phyloP scores from a whole-genome alignment of 352 stramenopile species.

The Phytophthora gonapodyides region DNA sequence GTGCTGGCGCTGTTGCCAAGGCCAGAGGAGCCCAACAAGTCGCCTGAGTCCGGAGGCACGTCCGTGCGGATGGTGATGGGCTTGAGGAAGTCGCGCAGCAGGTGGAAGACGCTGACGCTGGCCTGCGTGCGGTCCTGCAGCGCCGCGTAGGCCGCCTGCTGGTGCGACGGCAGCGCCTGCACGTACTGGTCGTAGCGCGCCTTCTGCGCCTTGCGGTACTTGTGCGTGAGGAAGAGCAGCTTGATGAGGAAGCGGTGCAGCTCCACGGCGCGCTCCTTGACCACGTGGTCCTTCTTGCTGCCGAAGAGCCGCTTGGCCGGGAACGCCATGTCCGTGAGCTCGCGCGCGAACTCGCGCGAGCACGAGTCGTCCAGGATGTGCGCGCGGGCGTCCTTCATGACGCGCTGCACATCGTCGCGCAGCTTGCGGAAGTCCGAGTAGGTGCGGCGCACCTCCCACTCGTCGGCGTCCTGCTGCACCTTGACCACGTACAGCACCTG shows the following conservation, averaged over 20 bases:
- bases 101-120: constrained; percentile 65
- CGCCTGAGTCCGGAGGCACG: constrained; percentile 22
- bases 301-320: constrained; percentile 70
- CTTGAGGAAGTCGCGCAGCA: constrained; percentile 78
- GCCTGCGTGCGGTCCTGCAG: constrained; percentile 54
- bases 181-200: constrained; percentile 59
- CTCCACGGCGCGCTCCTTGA: constrained; percentile 73
- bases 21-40: constrained; percentile 17
- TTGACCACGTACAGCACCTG: constrained; percentile 79
- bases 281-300: constrained; percentile 67
- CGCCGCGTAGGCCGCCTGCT: constrained; percentile 31
- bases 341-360: constrained; percentile 46
- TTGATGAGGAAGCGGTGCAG: constrained; percentile 80
- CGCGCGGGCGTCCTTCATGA: constrained; percentile 63
- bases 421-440: constrained; percentile 79
- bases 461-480: constrained; percentile 72
- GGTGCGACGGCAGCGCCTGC: constrained; percentile 22
- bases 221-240: constrained; percentile 72
- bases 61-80: constrained; percentile 42
- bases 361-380: constrained; percentile 53
- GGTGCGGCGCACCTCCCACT: constrained; percentile 70
- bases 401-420: constrained; percentile 64
- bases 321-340: constrained; percentile 50
- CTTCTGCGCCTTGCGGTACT: constrained; percentile 78
- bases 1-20: not conserved